Evolutionary conservation across 139 green algal genomes (phyloP), one percentile per base, ranked within the genome.

Genomic region (Volvox reticuliferus): DNA sequence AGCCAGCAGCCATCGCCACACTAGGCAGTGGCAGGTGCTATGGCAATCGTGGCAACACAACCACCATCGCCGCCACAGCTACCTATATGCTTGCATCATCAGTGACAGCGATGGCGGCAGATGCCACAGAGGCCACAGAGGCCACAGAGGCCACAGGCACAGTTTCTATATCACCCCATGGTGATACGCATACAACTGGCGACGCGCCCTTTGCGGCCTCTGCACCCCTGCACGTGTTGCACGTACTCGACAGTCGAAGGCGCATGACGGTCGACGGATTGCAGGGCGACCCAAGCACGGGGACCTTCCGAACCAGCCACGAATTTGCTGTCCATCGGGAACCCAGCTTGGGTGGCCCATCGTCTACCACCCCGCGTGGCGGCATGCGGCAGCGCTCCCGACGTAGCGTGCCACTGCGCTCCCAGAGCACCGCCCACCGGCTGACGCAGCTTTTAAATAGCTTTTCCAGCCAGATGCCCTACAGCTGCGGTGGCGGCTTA

Each of bases 391-490:
- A 79, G 73, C 28, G 26, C 77, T 82, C 77, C 77, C 32, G 77
- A 2, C 77, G 77, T 50, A 85, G 21, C 37, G 44, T 68, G 37
- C 79, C 37, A 36, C 79, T 33, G 21, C 37, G 21, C 21, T 85
- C 79, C 79, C 28, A 35, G 16, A 69, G 20, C 79, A 68, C 37
- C 26, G 44, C 13, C 37, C 37, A 19, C 26, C 79, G 79, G 21
- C 79, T 85, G 37, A 68, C 37, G 44, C 79, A 85, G 79, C 79
- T 85, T 24, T 24, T 85, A 26, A 68, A 85, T 18, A 85, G 37
- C 37, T 68, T 85, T 50, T 69, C 21, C 20, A 68, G 36, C 79
- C 79, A 85, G 37, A 17, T 36, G 79, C 79, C 24, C 37, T 75
- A 75, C 67, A 28, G 67, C 67, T 26, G 67, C 67, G 67, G 67